phyloP scores from a whole-genome alignment of 2,329 filamentous ascomycete species.

The Lanzia echinophila region DNA sequence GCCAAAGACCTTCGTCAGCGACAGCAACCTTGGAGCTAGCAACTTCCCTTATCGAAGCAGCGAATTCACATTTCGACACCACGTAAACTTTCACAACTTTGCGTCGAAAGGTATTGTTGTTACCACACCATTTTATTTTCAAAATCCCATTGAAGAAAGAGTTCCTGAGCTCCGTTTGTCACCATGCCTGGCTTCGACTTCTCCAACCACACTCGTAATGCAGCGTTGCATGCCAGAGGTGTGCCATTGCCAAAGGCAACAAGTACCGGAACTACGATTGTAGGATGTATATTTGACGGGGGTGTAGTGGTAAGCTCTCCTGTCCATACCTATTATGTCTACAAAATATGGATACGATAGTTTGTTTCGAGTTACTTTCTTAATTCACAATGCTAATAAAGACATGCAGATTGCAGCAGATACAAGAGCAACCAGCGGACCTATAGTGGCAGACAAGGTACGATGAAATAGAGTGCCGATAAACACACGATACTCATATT shows the following conservation, averaged over 20 bases:
- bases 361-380: not conserved
- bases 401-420: constrained; percentile 79
- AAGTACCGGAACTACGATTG: constrained; percentile 97
- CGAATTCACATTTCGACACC: constrained; percentile 2
- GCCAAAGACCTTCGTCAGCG: constrained; percentile 12
- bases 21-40: constrained; percentile 6
- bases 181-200: constrained; percentile 98
- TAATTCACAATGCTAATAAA: constrained; percentile 15
- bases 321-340: not conserved
- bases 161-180: constrained; percentile 23
- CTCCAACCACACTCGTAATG: constrained; percentile 99
- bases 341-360: not conserved
- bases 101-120: not conserved
- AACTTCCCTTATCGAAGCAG: constrained; percentile 3
- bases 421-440: constrained; percentile 91
- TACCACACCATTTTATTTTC: not conserved
- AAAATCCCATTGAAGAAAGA: not conserved
- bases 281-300: constrained; percentile 92
- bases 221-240: constrained; percentile 86
- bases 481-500: constrained; percentile 1
- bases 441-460: constrained; percentile 97
- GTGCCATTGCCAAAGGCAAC: constrained; percentile 95
- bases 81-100: not conserved
- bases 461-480: constrained; percentile 8
- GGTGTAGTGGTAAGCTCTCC: constrained; percentile 73